Conservation (phyloP, 2,329 filamentous ascomycete genomes). For the Endothia cerciana region DNA sequence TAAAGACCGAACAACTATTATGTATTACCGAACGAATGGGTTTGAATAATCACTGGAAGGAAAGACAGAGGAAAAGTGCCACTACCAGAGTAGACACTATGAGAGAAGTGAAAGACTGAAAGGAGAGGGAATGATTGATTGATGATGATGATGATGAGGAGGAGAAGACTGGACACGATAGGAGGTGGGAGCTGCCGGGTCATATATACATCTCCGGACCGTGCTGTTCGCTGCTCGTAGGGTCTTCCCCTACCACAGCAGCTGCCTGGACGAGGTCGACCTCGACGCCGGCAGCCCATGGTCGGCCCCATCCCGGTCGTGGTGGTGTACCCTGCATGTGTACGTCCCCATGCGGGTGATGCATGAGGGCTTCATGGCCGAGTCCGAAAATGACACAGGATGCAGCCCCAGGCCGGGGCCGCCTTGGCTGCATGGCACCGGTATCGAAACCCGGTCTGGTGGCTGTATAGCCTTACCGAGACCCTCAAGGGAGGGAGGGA, state of each 20-base stretch:
- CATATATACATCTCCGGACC: constrained; percentile 7
- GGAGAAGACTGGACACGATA: background rate
- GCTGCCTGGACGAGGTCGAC: background rate
- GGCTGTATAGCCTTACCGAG: background rate
- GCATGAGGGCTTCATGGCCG: too few species aligned
- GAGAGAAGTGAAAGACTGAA: constrained; percentile 13
- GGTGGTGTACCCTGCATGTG: background rate
- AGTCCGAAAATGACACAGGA: background rate
- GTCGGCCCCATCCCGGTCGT: background rate
- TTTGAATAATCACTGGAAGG: background rate
- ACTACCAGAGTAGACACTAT: constrained; percentile 19
- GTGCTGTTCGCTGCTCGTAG: background rate
- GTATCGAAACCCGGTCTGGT: background rate
- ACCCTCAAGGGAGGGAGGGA: too few species aligned
- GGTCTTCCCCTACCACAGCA: background rate
- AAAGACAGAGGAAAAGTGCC: constrained; percentile 8
- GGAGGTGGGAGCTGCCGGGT: background rate
- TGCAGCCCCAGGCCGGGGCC: background rate
- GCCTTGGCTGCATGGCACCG: background rate
- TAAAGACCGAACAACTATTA: constrained; percentile 3
- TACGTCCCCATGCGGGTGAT: background rate
- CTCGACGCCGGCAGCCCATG: background rate
- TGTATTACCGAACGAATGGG: constrained; percentile 16
- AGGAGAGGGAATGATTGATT: constrained; percentile 12
- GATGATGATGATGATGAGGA: constrained; percentile 15